Percentiles rank a stretch among this genome's conserved stretches.
Evolutionary conservation across 163 green algal species (phyloP).

Genomic region (Chlamydomonas reinhardtii): DNA sequence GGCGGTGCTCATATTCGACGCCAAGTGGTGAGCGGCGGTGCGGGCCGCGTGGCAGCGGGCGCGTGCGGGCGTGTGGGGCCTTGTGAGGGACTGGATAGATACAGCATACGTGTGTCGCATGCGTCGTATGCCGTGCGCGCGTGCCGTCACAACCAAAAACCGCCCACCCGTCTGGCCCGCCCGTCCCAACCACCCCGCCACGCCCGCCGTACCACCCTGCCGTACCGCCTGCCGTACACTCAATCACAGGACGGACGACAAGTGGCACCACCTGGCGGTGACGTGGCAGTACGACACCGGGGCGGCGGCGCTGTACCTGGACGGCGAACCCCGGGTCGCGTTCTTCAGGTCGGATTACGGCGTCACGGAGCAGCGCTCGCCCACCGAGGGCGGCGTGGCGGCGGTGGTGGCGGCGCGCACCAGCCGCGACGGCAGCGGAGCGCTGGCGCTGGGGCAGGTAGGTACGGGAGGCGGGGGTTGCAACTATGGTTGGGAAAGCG

Average conservation of each 20-base stretch:
- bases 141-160: too few relatives aligned
- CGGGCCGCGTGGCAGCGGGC: too few relatives aligned
- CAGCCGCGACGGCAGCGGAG: conserved; percentile 63
- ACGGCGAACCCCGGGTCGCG: conserved; percentile 71
- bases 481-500: too few relatives aligned
- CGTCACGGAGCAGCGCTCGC: neutral
- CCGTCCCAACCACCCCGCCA: too few relatives aligned
- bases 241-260: conserved; percentile 71
- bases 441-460: conserved; percentile 83
- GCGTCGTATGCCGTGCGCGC: too few relatives aligned
- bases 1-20: conserved; percentile 83
- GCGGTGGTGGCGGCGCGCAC: conserved; percentile 61
- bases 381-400: conserved; percentile 72
- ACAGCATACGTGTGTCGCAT: too few relatives aligned
- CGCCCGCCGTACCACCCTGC: too few relatives aligned
- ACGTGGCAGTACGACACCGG: conserved; percentile 80
- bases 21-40: conserved; percentile 68
- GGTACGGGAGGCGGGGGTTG: neutral
- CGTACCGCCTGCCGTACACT: too few relatives aligned
- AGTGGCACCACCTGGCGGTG: conserved; percentile 89
- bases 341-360: conserved; percentile 74
- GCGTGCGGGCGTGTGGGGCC: too few relatives aligned
- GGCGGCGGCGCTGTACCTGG: conserved; percentile 77
- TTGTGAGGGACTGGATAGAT: too few relatives aligned
- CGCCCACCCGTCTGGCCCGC: too few relatives aligned